Evolutionary conservation across 2,329 filamentous ascomycete species (phyloP).

Genomic region (Trichoderma oligosporum): DNA sequence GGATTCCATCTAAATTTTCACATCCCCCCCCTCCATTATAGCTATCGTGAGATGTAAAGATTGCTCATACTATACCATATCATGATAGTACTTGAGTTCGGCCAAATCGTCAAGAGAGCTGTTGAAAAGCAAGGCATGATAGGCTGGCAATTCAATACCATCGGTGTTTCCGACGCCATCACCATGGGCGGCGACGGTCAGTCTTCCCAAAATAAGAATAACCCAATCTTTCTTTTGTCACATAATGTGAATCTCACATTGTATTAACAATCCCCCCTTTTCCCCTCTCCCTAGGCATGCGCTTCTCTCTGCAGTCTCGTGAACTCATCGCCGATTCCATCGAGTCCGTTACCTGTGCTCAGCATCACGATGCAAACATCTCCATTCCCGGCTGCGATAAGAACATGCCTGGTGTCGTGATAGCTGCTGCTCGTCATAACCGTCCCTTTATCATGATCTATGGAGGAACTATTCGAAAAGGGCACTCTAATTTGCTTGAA

Average conservation of each 20-base stretch:
- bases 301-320: constrained; percentile 83
- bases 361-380: constrained; percentile 90
- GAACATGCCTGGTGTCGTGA: constrained; percentile 92
- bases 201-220: too few species aligned
- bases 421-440: constrained; percentile 88
- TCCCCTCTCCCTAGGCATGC: constrained; percentile 68
- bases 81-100: constrained; percentile 71
- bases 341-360: constrained; percentile 87
- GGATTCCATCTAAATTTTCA: neutral
- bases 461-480: constrained; percentile 83
- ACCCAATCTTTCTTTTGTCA: neutral
- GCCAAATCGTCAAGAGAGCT: constrained; percentile 79
- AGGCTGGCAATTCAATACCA: constrained; percentile 90
- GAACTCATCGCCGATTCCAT: constrained; percentile 94
- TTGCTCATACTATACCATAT: neutral
- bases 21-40: neutral
- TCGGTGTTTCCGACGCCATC: constrained; percentile 85
- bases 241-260: too few species aligned
- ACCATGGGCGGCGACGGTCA: constrained; percentile 90
- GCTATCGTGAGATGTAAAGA: too few species aligned
- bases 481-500: constrained; percentile 72
- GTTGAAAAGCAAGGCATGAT: constrained; percentile 82
- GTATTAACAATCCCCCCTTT: too few species aligned
- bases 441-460: constrained; percentile 94
- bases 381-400: constrained; percentile 93